These are phyloP conservation scores for Fraxinus excelsior DNA, from an alignment of 257 asterid genomes.

Conservation along the genomic window DNA sequence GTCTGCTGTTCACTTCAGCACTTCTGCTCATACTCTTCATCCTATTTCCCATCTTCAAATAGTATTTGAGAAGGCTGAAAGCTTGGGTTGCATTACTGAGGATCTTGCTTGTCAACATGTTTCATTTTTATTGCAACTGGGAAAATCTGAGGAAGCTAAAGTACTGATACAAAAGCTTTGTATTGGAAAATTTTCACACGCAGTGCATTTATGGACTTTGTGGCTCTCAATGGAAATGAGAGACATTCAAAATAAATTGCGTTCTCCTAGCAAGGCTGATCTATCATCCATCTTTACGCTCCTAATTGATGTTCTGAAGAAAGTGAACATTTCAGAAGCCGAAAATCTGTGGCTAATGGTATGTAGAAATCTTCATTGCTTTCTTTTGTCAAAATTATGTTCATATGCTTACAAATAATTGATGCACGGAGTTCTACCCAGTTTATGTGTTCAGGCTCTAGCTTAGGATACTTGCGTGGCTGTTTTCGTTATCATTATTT, in stretches of 20 bases:
- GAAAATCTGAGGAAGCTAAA: constrained; percentile 63
- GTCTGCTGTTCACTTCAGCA: constrained; percentile 27
- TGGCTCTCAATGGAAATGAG: constrained; percentile 66
- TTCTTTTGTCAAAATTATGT: constrained; percentile 4
- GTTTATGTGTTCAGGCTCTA: constrained; percentile 2
- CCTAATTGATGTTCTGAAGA: constrained; percentile 53
- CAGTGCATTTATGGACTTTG: constrained; percentile 64
- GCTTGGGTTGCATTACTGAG: constrained; percentile 57
- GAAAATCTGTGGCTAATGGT: constrained; percentile 88
- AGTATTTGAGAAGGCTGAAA: constrained; percentile 75
- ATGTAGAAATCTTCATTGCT: constrained; percentile 35
- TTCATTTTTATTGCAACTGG: constrained; percentile 64
- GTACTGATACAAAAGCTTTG: constrained; percentile 59
- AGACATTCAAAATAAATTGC: constrained; percentile 33
- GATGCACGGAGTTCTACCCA: background rate
- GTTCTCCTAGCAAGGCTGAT: constrained; percentile 49
- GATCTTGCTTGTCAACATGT: constrained; percentile 75
- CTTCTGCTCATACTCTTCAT: constrained; percentile 37
- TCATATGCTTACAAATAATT: background rate
- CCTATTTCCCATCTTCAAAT: constrained; percentile 60
- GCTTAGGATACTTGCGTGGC: background rate
- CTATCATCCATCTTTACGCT: constrained; percentile 46
- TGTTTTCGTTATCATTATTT: background rate
- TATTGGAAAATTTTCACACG: constrained; percentile 50
- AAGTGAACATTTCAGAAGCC: constrained; percentile 59